Evolutionary conservation across 2,329 filamentous ascomycete genomes (phyloP).

Genomic region (Bipolaris sorokiniana): DNA sequence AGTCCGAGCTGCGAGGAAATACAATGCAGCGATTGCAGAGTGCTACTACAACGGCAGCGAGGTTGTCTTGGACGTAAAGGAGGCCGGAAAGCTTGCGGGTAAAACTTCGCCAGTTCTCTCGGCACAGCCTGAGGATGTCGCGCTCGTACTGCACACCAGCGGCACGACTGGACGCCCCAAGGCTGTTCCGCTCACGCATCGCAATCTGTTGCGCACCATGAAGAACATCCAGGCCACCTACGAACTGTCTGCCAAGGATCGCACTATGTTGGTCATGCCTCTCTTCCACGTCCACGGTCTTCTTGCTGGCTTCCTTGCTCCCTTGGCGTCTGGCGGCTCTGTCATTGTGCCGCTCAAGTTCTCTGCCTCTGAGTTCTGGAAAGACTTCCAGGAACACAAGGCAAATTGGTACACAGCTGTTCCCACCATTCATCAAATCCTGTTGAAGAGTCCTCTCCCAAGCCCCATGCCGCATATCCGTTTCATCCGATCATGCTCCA

Average conservation of each 20-base stretch:
- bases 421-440: conserved; percentile 90
- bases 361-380: conserved; percentile 84
- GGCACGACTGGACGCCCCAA: conserved; percentile 87
- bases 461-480: conserved; percentile 73
- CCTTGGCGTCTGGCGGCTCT: conserved; percentile 76
- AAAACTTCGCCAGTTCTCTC: conserved; percentile 57
- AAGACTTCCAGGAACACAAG: conserved; percentile 72
- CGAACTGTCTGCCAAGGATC: conserved; percentile 70
- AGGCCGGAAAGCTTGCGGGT: conserved; percentile 69
- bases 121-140: conserved; percentile 77
- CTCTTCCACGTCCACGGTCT: conserved; percentile 92
- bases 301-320: conserved; percentile 79
- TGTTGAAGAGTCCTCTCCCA: conserved; percentile 75
- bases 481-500: conserved; percentile 88
- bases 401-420: conserved; percentile 94
- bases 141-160: conserved; percentile 81
- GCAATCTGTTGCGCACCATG: conserved; percentile 83
- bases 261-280: conserved; percentile 88
- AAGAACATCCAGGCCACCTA: conserved; percentile 82
- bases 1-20: conserved; percentile 77
- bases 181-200: conserved; percentile 79
- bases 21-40: conserved; percentile 83
- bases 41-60: conserved; percentile 78
- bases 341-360: conserved; percentile 80
- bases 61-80: conserved; percentile 79